phyloP scores from a whole-genome alignment of 176 grass and related monocot genomes.

The Ampelocalamus luodianensis region DNA sequence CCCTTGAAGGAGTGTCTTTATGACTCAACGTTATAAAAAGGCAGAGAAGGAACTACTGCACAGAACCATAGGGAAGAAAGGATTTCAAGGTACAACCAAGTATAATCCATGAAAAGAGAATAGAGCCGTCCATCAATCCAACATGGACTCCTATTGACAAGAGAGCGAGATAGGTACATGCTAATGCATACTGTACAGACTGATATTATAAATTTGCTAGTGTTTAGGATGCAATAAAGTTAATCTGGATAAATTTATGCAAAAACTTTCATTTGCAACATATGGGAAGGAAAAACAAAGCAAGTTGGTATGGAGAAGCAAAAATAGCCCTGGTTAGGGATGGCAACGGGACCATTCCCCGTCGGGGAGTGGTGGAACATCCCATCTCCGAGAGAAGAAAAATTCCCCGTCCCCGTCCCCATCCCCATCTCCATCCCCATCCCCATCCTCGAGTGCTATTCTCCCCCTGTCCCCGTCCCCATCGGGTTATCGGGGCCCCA shows the following conservation, averaged over 20 bases:
- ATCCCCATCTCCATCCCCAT: too few relatives aligned
- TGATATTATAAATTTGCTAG: neutral
- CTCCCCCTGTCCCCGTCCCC: too few relatives aligned
- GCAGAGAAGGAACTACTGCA: conserved; percentile 44
- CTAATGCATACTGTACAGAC: neutral
- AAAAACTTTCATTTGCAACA: conserved; percentile 85
- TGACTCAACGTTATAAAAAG: conserved; percentile 31
- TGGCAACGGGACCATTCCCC: too few relatives aligned
- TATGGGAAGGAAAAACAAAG: conserved; percentile 91
- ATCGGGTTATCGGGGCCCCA: too few relatives aligned
- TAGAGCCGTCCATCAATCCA: conserved; percentile 47
- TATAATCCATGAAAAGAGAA: conserved; percentile 52
- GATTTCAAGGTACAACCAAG: conserved; percentile 53
- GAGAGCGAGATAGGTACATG: conserved; percentile 79
- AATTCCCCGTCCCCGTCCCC: too few relatives aligned
- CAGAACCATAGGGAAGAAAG: conserved; percentile 49
- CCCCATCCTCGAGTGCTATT: too few relatives aligned
- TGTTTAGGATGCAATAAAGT: conserved; percentile 30
- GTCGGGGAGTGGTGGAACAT: too few relatives aligned
- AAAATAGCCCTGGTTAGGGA: conserved; percentile 67
- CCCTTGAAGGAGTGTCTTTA: too few relatives aligned
- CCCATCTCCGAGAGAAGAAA: too few relatives aligned
- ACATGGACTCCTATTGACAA: conserved; percentile 94
- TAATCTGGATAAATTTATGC: conserved; percentile 55
- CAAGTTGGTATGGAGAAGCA: conserved; percentile 83